Base-by-base conservation (phyloP, 1,284 basidiomycete genomes). In the Phylloboletellus chloephorus region DNA sequence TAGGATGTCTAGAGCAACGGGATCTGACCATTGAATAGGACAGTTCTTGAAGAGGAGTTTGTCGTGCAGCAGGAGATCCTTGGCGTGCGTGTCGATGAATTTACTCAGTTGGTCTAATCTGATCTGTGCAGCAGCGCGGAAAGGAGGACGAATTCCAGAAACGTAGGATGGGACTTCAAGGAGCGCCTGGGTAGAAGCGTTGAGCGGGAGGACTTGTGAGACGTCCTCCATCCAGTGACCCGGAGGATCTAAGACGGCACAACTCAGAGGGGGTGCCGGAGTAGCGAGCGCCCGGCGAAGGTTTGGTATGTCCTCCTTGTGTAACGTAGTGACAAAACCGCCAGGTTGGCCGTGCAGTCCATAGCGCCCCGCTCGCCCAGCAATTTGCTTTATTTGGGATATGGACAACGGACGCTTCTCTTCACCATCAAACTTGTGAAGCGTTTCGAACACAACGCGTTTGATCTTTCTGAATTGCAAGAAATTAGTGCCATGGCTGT, bases 351-450 rank as follows among this genome's bases (percentile, higher is more conserved):
- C 68, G 43, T 83, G 78, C 41, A 88, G 66, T 2, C 92, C 92
- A 62, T 81, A 99, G 1, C 96, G 83, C 3, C 95, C 95, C 0
- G 96, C 96, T 32, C 96, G 79, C 4, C 95, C 95, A 0, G 89
- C 94, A 37, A 98, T 98, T 63, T 98, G 95, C 63, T 98, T 98
- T 64, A 91, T 80, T 57, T 91, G 86, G 0, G 91, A 89, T 2
- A 79, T 65, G 0, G 85, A 79, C 2, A 98, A 71, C 0, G 69
- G 64, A 0, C 71, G 63, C 11, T 74, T 67, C 5, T 63, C 52
- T 20, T 59, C 64, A 9, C 88, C 88, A 51, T 89, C 75, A 52
- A 68, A 90, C 61, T 97, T 97, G 36, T 65, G 55, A n/a, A 91
- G 66, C 1, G 72, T 65, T 47, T 88, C 79, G 52, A 98, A 96